Evolutionary conservation across 176 grass and related monocot genomes (phyloP).

Genomic region (Zizania latifolia): DNA sequence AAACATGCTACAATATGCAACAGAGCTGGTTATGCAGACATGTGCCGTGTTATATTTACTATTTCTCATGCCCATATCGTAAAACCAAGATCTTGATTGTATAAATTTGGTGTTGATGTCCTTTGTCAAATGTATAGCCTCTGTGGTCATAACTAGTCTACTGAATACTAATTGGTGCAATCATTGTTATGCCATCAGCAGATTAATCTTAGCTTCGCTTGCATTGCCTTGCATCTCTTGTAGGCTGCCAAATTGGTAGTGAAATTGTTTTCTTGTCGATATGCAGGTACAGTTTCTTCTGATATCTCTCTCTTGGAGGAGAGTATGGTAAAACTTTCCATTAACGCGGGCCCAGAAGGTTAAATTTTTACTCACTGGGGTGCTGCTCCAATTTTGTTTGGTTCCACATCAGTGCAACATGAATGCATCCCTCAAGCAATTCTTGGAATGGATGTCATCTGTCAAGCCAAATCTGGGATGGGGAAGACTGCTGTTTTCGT

Average conservation of each 20-base stretch:
- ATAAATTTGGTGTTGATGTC: background rate
- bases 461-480: slow-evolving; percentile 99
- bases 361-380: slow-evolving; percentile 90
- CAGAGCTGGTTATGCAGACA: background rate
- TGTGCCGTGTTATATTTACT: background rate
- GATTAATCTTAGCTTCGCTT: background rate
- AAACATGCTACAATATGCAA: background rate
- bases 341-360: slow-evolving; percentile 72
- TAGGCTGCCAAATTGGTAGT: background rate
- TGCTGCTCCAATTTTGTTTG: slow-evolving; percentile 91
- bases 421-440: slow-evolving; percentile 99
- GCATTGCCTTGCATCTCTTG: background rate
- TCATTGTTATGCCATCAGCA: background rate
- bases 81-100: too few species aligned
- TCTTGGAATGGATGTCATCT: slow-evolving; percentile 98
- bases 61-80: background rate
- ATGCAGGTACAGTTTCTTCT: slow-evolving; percentile 79
- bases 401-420: slow-evolving; percentile 97
- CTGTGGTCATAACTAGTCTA: background rate
- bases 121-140: background rate
- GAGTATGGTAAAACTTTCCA: slow-evolving; percentile 85
- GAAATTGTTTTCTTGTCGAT: background rate
- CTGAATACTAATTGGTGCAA: background rate
- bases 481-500: slow-evolving; percentile 98
- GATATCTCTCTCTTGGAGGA: slow-evolving; percentile 59